Percentiles rank a stretch among this genome's conserved stretches.
phyloP scores from a whole-genome alignment of 2,329 filamentous ascomycete genomes.

The Teratosphaeriaceae sp. region DNA sequence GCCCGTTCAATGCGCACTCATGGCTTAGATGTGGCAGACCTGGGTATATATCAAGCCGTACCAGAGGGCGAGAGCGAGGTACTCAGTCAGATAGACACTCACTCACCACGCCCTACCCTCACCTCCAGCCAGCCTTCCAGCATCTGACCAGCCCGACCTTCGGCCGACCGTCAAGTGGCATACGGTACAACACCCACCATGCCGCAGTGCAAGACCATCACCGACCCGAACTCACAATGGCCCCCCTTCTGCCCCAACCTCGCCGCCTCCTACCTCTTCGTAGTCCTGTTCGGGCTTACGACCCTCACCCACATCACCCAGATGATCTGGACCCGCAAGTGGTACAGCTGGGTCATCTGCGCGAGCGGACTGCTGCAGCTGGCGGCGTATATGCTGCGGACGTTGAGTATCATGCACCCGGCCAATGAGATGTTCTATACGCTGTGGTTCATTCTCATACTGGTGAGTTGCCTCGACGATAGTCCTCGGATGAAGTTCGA shows the following conservation, averaged over 20 bases:
- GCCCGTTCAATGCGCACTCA: not conserved
- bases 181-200: not conserved
- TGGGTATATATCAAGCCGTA: too few species aligned
- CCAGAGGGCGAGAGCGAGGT: too few species aligned
- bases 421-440: constrained; percentile 18
- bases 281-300: constrained; percentile 4
- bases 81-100: too few species aligned
- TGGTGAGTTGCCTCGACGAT: constrained; percentile 2
- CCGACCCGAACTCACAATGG: constrained; percentile 4
- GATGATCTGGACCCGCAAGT: constrained; percentile 26
- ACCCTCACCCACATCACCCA: constrained; percentile 9
- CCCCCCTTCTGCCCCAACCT: constrained; percentile 4
- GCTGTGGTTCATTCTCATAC: constrained; percentile 13
- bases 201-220: constrained; percentile 3
- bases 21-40: too few species aligned
- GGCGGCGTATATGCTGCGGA: constrained; percentile 35
- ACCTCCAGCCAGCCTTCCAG: too few species aligned
- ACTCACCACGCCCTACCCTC: not conserved
- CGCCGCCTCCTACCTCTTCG: constrained; percentile 4
- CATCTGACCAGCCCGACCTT: too few species aligned
- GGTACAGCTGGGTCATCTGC: constrained; percentile 40
- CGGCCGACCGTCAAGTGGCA: too few species aligned
- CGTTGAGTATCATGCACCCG: constrained; percentile 36
- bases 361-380: constrained; percentile 40
- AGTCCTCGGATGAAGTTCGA: not conserved